Conservation (phyloP, 2,329 filamentous ascomycete species). For the Emericellopsis atlantica region DNA sequence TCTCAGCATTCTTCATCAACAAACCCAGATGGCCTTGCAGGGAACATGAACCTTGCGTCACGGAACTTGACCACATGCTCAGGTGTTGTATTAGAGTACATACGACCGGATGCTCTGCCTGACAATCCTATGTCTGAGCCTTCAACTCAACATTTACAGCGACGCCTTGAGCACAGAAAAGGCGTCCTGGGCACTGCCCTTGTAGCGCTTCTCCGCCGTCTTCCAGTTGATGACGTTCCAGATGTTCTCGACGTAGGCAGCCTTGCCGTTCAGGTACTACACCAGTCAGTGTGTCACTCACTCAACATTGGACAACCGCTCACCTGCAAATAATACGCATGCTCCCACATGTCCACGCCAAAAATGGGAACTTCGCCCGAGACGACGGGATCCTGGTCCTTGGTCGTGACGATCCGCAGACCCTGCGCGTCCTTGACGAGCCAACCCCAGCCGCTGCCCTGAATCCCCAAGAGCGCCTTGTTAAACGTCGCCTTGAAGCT, state of each 20-base stretch:
- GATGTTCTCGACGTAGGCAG: constrained; percentile 62
- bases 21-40: too few relatives aligned
- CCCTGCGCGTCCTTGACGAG: constrained; percentile 52
- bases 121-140: too few relatives aligned
- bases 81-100: too few relatives aligned
- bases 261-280: constrained; percentile 66
- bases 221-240: constrained; percentile 75
- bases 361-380: constrained; percentile 54
- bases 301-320: constrained; percentile 6
- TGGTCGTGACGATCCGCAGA: constrained; percentile 65
- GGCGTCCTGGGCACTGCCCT: constrained; percentile 30
- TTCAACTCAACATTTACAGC: constrained; percentile 13
- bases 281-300: constrained; percentile 12
- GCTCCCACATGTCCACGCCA: constrained; percentile 87
- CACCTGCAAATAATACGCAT: constrained; percentile 79
- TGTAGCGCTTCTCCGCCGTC: constrained; percentile 51
- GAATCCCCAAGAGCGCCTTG: constrained; percentile 53
- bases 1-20: too few relatives aligned
- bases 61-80: too few relatives aligned
- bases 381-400: constrained; percentile 71
- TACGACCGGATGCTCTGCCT: too few relatives aligned
- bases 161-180: constrained; percentile 31
- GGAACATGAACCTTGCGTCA: too few relatives aligned
- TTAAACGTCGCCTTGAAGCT: constrained; percentile 55
- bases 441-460: constrained; percentile 86